phyloP scores from a whole-genome alignment of 306 rosid genomes.

The Cercis canadensis region DNA sequence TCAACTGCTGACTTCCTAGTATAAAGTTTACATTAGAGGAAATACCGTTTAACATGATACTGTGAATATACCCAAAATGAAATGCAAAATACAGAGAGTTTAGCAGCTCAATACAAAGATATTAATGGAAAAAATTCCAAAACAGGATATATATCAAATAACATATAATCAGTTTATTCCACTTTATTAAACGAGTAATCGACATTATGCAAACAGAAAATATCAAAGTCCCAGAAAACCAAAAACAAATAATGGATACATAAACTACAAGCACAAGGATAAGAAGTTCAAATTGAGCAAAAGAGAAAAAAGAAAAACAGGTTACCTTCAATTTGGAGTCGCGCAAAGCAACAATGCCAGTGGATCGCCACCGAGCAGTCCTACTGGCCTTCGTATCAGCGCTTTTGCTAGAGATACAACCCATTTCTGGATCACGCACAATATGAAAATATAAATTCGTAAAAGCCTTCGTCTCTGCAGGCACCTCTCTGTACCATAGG shows the following conservation, averaged over 20 bases:
- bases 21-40: too few relatives aligned
- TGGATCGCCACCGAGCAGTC: constrained; percentile 90
- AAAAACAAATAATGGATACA: neutral
- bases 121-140: too few relatives aligned
- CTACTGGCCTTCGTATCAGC: constrained; percentile 65
- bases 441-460: neutral
- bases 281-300: neutral
- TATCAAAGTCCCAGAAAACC: neutral
- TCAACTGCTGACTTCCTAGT: too few relatives aligned
- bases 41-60: too few relatives aligned
- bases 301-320: constrained; percentile 11
- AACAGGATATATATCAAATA: neutral
- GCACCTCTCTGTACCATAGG: neutral
- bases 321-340: constrained; percentile 87
- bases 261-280: too few relatives aligned
- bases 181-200: neutral
- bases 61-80: too few relatives aligned
- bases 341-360: constrained; percentile 91
- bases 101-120: too few relatives aligned
- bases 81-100: too few relatives aligned
- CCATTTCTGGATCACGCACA: constrained; percentile 50
- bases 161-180: neutral
- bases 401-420: constrained; percentile 67
- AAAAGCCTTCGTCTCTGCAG: neutral
- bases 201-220: neutral